Conservation (phyloP, 768 basidiomycete genomes). For the Filobasidium wieringae region DNA sequence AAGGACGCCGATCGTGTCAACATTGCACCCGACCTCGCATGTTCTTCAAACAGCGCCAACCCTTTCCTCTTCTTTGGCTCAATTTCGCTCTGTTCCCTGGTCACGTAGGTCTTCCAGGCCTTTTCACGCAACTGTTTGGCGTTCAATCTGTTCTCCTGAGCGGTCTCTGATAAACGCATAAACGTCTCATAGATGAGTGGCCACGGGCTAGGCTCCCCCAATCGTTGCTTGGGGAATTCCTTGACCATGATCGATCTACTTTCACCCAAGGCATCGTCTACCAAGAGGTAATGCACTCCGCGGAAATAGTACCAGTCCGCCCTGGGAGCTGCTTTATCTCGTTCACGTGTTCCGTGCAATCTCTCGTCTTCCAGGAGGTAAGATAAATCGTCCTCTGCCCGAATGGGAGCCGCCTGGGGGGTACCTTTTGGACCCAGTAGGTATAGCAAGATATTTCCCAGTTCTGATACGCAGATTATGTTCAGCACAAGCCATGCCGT, state of each 20-base stretch:
- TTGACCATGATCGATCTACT: constrained; percentile 71
- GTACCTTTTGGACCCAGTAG: constrained; percentile 20
- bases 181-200: constrained; percentile 55
- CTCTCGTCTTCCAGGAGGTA: constrained; percentile 60
- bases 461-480: constrained; percentile 28
- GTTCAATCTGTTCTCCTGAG: constrained; percentile 8
- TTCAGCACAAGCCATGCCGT: background rate
- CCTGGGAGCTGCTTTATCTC: constrained; percentile 77
- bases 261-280: constrained; percentile 79
- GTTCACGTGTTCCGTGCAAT: constrained; percentile 74
- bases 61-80: background rate
- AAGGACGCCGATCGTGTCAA: constrained; percentile 5
- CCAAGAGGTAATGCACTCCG: constrained; percentile 63
- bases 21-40: background rate
- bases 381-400: constrained; percentile 33
- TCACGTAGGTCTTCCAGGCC: constrained; percentile 30
- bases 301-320: constrained; percentile 72
- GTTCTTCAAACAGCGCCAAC: constrained; percentile 8
- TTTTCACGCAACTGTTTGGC: constrained; percentile 25
- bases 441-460: constrained; percentile 35
- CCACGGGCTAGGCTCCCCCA: constrained; percentile 51
- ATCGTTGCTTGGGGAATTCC: constrained; percentile 54
- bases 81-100: constrained; percentile 3
- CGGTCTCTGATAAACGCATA: constrained; percentile 18
- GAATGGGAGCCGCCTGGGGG: constrained; percentile 15